A percentile compares a stretch with the other conserved stretches of the same genome.
Evolutionary conservation across 352 stramenopile species (phyloP).

Genomic region (Aphanomyces invadans): DNA sequence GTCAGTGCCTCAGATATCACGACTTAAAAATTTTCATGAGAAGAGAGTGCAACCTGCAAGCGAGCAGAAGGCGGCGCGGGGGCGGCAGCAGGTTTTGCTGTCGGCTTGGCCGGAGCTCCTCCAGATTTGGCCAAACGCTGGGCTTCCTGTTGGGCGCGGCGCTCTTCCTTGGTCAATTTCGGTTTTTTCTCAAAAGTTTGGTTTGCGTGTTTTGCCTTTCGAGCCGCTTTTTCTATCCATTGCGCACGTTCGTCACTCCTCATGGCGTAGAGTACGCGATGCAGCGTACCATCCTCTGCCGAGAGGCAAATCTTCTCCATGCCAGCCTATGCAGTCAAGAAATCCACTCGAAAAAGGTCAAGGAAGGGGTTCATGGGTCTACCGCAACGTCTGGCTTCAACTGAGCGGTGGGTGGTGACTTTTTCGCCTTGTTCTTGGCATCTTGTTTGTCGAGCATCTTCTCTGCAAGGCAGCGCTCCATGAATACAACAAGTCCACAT

Average conservation of each 20-base stretch:
- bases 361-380: background rate
- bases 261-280: background rate
- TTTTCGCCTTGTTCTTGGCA: conserved; percentile 19
- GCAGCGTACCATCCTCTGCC: conserved; percentile 10
- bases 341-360: background rate
- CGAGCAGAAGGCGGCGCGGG: conserved; percentile 9
- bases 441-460: conserved; percentile 24
- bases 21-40: background rate
- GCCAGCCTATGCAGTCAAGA: background rate
- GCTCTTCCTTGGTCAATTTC: conserved; percentile 90
- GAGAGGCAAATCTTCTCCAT: conserved; percentile 21
- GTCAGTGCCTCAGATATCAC: too few species aligned
- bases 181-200: conserved; percentile 26
- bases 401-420: background rate
- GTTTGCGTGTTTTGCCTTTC: conserved; percentile 15
- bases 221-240: conserved; percentile 14
- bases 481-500: background rate
- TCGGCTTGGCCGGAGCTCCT: conserved; percentile 23
- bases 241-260: background rate
- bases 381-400: conserved; percentile 22
- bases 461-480: background rate
- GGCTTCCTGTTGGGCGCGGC: conserved; percentile 86
- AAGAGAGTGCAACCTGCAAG: conserved; percentile 10
- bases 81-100: conserved; percentile 19
- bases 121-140: conserved; percentile 75